These are phyloP conservation scores for Sporopachydermia quercuum DNA, from an alignment of 805 yeast species.

Conservation along the genomic window DNA sequence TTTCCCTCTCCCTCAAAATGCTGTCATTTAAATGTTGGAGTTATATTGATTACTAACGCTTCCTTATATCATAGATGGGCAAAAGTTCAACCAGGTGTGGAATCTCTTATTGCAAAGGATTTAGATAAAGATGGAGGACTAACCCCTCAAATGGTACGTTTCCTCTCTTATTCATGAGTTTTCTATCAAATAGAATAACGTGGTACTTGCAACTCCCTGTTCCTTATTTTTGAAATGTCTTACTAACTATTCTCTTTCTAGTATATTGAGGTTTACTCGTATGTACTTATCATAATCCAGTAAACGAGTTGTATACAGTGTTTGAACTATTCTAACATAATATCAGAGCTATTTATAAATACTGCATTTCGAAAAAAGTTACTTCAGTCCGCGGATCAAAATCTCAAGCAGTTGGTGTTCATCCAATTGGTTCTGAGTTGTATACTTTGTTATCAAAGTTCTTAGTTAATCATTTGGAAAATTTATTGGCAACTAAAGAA, in stretches of 20 bases:
- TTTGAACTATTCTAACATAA: no score
- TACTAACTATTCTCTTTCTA: no score
- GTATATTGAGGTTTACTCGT: background rate
- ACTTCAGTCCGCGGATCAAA: background rate
- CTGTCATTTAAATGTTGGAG: no score
- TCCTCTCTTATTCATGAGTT: no score
- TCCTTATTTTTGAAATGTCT: no score
- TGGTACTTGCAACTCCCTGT: no score
- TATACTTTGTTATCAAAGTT: background rate
- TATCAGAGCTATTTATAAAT: background rate
- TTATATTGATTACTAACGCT: no score
- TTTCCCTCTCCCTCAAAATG: no score
- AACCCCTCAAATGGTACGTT: background rate
- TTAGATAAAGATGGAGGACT: background rate
- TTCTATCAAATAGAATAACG: no score
- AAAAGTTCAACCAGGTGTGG: background rate
- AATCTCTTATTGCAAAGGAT: background rate
- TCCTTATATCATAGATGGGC: no score
- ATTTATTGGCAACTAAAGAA: background rate
- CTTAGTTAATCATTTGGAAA: background rate
- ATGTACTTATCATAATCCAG: no score
- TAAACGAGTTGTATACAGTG: no score
- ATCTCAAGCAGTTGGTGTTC: background rate
- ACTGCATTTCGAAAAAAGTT: background rate
- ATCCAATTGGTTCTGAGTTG: conserved; percentile 1